Conservation (phyloP, 1,284 basidiomycete genomes). For the Phylloboletellus chloephorus region DNA sequence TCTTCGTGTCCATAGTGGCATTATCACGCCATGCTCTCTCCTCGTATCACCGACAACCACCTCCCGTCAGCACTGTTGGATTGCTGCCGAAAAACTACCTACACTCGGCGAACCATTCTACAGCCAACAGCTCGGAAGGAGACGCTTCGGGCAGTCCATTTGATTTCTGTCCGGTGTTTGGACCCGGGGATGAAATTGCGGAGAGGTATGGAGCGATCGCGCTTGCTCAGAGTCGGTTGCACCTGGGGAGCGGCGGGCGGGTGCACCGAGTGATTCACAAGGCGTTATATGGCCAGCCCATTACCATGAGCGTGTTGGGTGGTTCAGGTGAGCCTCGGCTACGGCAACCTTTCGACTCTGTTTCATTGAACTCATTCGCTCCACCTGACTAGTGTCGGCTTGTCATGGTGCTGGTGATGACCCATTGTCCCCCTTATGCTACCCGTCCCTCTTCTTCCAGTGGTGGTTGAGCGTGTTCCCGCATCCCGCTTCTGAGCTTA, state of each 20-base stretch:
- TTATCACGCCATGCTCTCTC: slow-evolving; percentile 59
- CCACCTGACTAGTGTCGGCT: slow-evolving; percentile 59
- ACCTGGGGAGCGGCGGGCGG: slow-evolving; percentile 79
- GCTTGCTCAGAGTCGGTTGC: slow-evolving; percentile 72
- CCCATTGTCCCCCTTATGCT: slow-evolving; percentile 79
- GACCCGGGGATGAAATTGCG: slow-evolving; percentile 74
- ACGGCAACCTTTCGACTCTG: not conserved
- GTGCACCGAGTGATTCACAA: slow-evolving; percentile 80
- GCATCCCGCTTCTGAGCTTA: slow-evolving; percentile 89
- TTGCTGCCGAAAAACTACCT: slow-evolving; percentile 67
- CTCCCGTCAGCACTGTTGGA: slow-evolving; percentile 42
- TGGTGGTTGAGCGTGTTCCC: slow-evolving; percentile 97
- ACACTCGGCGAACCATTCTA: slow-evolving; percentile 19
- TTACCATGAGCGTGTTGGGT: slow-evolving; percentile 88
- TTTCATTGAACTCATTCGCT: slow-evolving; percentile 2
- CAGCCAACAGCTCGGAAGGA: slow-evolving; percentile 41
- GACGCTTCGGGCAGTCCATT: slow-evolving; percentile 66
- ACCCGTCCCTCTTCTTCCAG: slow-evolving; percentile 85
- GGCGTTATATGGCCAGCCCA: slow-evolving; percentile 79
- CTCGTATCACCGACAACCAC: slow-evolving; percentile 30
- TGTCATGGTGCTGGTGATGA: slow-evolving; percentile 94
- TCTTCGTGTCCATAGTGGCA: slow-evolving; percentile 50
- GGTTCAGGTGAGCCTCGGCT: slow-evolving; percentile 65
- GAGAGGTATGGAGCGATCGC: slow-evolving; percentile 73
- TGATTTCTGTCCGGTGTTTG: slow-evolving; percentile 84